Evolutionary conservation across 805 yeast species (phyloP).

Genomic region (Sugiyamaella qingdaonensis): DNA sequence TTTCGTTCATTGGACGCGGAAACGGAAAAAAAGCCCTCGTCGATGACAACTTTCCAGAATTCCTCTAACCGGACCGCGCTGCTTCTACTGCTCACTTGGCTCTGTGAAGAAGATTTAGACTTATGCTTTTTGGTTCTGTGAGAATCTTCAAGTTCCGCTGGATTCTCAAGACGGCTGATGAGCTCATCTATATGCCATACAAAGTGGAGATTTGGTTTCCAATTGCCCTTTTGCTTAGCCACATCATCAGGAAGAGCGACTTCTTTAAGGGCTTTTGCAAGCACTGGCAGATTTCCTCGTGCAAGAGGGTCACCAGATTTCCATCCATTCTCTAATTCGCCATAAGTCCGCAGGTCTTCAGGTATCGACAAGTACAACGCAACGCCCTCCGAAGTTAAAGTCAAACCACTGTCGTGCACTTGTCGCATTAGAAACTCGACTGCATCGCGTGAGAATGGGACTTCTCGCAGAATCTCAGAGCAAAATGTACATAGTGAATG

Average conservation of each 20-base stretch:
- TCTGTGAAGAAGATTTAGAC: constrained; percentile 1
- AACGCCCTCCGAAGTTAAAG: constrained; percentile 73
- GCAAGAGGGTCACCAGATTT: constrained; percentile 66
- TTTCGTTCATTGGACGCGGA: constrained; percentile 82
- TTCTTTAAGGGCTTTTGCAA: constrained; percentile 56
- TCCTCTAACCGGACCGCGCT: constrained; percentile 45
- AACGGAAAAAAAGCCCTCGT: constrained; percentile 71
- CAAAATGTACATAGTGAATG: constrained; percentile 59
- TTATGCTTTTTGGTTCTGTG: neutral
- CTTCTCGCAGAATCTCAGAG: constrained; percentile 21
- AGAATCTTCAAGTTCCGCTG: neutral
- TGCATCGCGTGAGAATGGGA: constrained; percentile 10
- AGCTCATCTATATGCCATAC: constrained; percentile 62
- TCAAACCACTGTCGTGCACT: constrained; percentile 50
- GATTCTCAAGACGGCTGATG: neutral
- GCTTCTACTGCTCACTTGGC: constrained; percentile 26
- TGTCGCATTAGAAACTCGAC: constrained; percentile 35
- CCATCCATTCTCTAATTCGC: constrained; percentile 45
- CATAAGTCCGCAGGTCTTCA: constrained; percentile 4
- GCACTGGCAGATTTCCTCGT: constrained; percentile 57
- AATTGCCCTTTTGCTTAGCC: constrained; percentile 55
- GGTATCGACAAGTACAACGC: constrained; percentile 63
- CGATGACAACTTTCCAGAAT: constrained; percentile 77
- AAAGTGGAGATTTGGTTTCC: constrained; percentile 73
- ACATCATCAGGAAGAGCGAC: constrained; percentile 34